Evolutionary conservation across 495 filamentous ascomycete genomes (phyloP).

Genomic region (Talaromyces stipitatus): DNA sequence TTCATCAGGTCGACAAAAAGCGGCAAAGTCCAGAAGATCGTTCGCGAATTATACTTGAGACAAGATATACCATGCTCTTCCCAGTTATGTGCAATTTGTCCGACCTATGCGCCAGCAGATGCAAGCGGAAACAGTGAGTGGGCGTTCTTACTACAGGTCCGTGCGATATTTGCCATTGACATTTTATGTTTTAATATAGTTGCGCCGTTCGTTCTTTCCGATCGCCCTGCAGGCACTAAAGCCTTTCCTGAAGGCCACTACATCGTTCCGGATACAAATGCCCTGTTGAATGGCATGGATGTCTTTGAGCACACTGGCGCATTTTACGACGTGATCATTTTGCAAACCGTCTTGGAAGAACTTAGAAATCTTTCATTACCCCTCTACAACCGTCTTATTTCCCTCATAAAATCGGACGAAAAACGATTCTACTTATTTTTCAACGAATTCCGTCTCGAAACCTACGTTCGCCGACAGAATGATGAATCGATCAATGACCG

Average conservation of each 20-base stretch:
- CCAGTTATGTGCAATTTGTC: conserved; percentile 70
- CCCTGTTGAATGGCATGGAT: conserved; percentile 91
- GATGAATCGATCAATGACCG: conserved; percentile 94
- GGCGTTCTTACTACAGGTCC: neutral
- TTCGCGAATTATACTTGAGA: conserved; percentile 89
- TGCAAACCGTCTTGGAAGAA: conserved; percentile 94
- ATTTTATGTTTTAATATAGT: conserved; percentile 34
- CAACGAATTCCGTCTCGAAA: conserved; percentile 94
- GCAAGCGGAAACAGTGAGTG: conserved; percentile 64
- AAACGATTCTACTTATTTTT: conserved; percentile 99
- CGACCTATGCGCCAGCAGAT: conserved; percentile 61
- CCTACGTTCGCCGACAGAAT: conserved; percentile 63
- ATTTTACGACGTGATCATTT: conserved; percentile 90
- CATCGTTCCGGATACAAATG: conserved; percentile 93
- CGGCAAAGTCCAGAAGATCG: conserved; percentile 98
- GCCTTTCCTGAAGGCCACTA: conserved; percentile 84
- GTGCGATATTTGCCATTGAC: neutral
- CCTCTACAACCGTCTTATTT: conserved; percentile 86
- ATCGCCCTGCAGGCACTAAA: conserved; percentile 74
- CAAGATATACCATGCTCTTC: conserved; percentile 98
- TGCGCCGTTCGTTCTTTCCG: conserved; percentile 77
- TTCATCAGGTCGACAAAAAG: conserved; percentile 88
- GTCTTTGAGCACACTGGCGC: conserved; percentile 85
- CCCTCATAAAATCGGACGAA: conserved; percentile 84
- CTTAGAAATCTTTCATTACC: conserved; percentile 88